These are phyloP conservation scores for Nicotiana paniculata DNA, from an alignment of 257 asterid species.

Conservation along the genomic window DNA sequence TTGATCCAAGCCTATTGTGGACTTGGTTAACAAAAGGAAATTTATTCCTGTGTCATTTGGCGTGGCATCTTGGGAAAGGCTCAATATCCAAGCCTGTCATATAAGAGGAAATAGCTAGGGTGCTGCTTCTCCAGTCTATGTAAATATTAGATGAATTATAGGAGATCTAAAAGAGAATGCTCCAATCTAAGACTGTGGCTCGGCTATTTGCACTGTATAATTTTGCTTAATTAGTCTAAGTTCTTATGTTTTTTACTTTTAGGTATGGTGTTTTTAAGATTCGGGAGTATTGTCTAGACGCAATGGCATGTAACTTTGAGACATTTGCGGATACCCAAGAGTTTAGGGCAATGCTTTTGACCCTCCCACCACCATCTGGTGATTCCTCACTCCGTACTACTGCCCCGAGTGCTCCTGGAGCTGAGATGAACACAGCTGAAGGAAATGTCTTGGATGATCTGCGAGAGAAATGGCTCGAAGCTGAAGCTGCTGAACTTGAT, in stretches of 20 bases:
- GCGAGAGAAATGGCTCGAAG: slow-evolving; percentile 91
- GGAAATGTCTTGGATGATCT: slow-evolving; percentile 77
- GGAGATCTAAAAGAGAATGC: not conserved
- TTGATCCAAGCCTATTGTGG: not conserved
- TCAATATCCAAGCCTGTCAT: not conserved
- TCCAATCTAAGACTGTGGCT: not conserved
- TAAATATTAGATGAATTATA: not conserved
- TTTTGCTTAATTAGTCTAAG: not conserved
- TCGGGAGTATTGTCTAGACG: slow-evolving; percentile 76
- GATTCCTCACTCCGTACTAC: slow-evolving; percentile 77
- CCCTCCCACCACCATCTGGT: slow-evolving; percentile 92
- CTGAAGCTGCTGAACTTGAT: slow-evolving; percentile 79
- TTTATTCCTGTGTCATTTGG: slow-evolving; percentile 12
- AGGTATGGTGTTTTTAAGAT: slow-evolving; percentile 86
- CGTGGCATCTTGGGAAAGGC: not conserved
- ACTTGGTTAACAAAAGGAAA: slow-evolving; percentile 9
- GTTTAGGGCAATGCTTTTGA: slow-evolving; percentile 83
- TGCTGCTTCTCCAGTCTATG: not conserved
- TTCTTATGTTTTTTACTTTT: not conserved
- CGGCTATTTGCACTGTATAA: not conserved
- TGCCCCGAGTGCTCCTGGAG: slow-evolving; percentile 92
- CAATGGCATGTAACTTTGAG: slow-evolving; percentile 80
- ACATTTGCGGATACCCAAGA: slow-evolving; percentile 66
- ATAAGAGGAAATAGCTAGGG: not conserved
- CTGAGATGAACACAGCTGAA: slow-evolving; percentile 43